phyloP scores from a whole-genome alignment of 169 alveolate species.

The Eimeria praecox region DNA sequence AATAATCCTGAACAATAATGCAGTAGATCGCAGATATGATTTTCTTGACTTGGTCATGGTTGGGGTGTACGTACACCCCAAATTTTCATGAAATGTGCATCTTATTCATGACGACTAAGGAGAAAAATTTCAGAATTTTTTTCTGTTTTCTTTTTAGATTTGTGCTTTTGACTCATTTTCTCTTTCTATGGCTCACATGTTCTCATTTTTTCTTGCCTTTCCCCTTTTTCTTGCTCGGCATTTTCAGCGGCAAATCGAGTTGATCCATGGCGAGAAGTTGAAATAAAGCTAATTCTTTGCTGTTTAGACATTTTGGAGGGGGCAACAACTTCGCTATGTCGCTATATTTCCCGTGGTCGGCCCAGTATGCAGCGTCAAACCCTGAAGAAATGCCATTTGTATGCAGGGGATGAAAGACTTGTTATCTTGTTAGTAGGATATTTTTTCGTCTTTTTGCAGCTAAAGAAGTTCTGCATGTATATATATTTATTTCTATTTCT shows the following conservation, averaged over 20 bases:
- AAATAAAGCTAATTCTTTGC: conserved; percentile 52
- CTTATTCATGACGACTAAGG: background rate
- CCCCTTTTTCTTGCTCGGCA: conserved; percentile 42
- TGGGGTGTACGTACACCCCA: conserved; percentile 14
- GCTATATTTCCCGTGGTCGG: conserved; percentile 13
- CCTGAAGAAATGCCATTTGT: background rate
- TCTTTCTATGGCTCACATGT: background rate
- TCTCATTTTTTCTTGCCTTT: conserved; percentile 32
- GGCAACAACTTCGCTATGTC: conserved; percentile 54
- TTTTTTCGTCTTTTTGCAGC: no score
- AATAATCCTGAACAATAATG: background rate
- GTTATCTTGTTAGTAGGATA: background rate
- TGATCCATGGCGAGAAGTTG: conserved; percentile 73
- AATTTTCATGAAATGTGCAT: background rate
- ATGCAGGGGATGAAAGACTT: background rate
- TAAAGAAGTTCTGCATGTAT: background rate
- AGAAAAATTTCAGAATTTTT: background rate
- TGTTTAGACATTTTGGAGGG: conserved; percentile 56
- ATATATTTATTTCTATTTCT: background rate
- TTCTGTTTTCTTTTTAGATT: background rate
- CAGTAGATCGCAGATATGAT: background rate
- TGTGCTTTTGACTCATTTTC: background rate
- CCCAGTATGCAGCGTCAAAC: conserved; percentile 75
- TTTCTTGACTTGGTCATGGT: background rate
- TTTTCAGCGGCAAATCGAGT: conserved; percentile 38